Evolutionary conservation across 2,329 filamentous ascomycete genomes (phyloP), one percentile per base, ranked within the genome.

Genomic region (Alternaria triticina): DNA sequence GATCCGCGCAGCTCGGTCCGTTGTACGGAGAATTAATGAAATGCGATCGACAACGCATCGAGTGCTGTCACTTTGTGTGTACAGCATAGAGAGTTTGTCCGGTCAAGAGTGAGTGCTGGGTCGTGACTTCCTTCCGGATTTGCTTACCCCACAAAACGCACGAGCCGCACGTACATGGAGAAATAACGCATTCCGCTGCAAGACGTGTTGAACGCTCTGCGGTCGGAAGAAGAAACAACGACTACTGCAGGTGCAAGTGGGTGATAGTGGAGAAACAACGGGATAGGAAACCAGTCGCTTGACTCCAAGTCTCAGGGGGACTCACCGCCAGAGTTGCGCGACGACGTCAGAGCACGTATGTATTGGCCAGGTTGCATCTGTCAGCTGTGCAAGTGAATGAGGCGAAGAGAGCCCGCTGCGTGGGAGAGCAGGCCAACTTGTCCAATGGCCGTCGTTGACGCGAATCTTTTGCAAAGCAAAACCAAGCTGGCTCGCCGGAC

Each of bases 191-290:
- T 51, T 51, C 54, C 52, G 58, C 51, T 59, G 56, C 54, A 62
- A 61, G 46, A 69, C 60, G 63, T 67, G 60, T 67, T 62, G 52
- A 59, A 63, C 50, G 63, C 51, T 58, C 49, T 62, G 60, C 56
- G 44, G 60, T 59, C 50, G 54, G 57, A 57, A 61, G 63, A 69
- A 66, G 62, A 68, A 66, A 59, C 62, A 57, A 54, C 55, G 49
- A 60, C 70, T 76, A 71, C 71, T 73, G 69, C 72, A 73, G 68
- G 68, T 70, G 71, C 67, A 65, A 68, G 66, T 63, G 54, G 57
- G 61, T 60, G 63, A 67, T 50, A 67, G 73, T 64, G 65, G 70
- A 64, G 63, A 72, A 50, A 58, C 36, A 49, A 59, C 61, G 54
- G 52, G 54, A 51, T 45, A 46, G 56, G 65, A 55, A 65, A 60